Evolutionary conservation across 331 rosid genomes (phyloP), one percentile per base, ranked within the genome.

Genomic region (Rosa hybrid): DNA sequence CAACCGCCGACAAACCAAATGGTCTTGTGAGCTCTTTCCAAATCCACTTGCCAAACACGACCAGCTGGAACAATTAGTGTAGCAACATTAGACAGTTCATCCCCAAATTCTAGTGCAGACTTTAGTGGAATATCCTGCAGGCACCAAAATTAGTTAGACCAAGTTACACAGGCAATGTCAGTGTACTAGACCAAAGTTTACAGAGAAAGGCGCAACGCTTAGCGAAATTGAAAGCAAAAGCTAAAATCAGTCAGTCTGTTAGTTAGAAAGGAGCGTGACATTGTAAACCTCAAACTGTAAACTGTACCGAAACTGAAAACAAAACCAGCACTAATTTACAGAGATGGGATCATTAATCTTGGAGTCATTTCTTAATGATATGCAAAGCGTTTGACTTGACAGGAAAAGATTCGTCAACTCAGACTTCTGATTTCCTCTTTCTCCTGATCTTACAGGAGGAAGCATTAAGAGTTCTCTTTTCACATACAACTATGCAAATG

Each of bases 101-200:
- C 70, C 14, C 82, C 88, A 77, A 83, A 74, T 79, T 83, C 73
- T 50, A 12, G 71, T 11, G 77, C 67, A 75, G 21, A 79, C 56
- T 79, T 84, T 13, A n/a, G 2, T 10, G 89, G 89, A 78, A 89
- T 74, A 70, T 76, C 65, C 89, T 89, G 72, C 57, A 75, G 10
- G 50, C 10, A 16, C 72, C 68, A 42, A 13, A 59, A 51, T 74
- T 5, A 70, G 8, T 9, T 42, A 74, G 21, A 51, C 10, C 45
- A 38, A 7, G 12, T 65, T 34, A 14, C 39, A 6, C 44, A 34
- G 12, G 6, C 38, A 65, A 65, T 38, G 70, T 27, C 39, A 64
- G 30, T 63, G 8, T 12, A 25, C 5, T 4, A 25, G 4, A 18
- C 25, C 39, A 63, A 63, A 63, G 3, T 25, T 44, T 59, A 7